Conservation (phyloP, 164 flowering plant genomes). For the Euptelea pleiosperma region DNA sequence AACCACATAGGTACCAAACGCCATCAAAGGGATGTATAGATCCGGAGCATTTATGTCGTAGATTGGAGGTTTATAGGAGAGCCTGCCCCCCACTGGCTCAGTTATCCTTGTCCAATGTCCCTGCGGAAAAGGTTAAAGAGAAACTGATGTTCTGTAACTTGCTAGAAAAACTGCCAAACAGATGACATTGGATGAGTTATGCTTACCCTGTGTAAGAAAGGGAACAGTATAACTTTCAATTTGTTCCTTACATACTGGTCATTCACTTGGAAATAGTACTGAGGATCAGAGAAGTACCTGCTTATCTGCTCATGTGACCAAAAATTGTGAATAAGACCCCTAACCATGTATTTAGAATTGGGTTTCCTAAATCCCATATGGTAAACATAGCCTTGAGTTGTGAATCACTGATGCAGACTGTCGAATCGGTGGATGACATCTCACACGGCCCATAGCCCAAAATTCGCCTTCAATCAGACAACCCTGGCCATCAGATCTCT, state of each 20-base stretch:
- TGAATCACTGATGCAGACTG: no score
- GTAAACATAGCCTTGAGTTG: background rate
- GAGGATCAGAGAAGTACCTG: slow-evolving; percentile 68
- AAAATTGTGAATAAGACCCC: background rate
- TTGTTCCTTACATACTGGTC: slow-evolving; percentile 75
- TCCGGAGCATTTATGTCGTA: slow-evolving; percentile 68
- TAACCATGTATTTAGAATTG: background rate
- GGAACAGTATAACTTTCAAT: slow-evolving; percentile 65
- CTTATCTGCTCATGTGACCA: slow-evolving; percentile 45
- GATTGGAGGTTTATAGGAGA: slow-evolving; percentile 62
- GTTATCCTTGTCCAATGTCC: slow-evolving; percentile 65
- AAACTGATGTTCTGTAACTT: background rate
- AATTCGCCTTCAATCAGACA: no score
- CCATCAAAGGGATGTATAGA: slow-evolving; percentile 60
- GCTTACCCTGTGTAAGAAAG: slow-evolving; percentile 71
- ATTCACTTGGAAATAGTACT: slow-evolving; percentile 79
- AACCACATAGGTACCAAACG: slow-evolving; percentile 56
- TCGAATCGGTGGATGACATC: no score
- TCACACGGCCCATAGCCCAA: no score
- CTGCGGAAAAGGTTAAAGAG: slow-evolving; percentile 15
- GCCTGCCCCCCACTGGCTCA: slow-evolving; percentile 58
- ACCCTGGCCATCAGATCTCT: no score
- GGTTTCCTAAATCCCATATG: background rate
- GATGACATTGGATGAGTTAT: background rate
- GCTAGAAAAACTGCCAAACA: background rate